Evolutionary conservation across 2,329 filamentous ascomycete species (phyloP), one percentile per base, ranked within the genome.

Genomic region (Colletotrichum siamense): DNA sequence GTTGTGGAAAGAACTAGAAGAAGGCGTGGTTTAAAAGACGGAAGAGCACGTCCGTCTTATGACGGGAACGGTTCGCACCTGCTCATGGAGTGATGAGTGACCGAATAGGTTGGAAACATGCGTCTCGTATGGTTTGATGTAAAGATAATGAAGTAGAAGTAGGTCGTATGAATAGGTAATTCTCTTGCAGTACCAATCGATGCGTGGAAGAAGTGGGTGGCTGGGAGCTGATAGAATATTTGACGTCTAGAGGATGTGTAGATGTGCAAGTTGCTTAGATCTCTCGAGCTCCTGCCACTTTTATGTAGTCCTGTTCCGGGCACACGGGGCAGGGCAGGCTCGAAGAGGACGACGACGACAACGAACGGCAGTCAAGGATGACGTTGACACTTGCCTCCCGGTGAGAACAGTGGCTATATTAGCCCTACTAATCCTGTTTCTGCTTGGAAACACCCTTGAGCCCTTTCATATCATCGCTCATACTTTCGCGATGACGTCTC

Each of bases 161-260:
- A 44, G 5, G 1, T 3, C 18, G 10, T n/a, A 44, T 0, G 39
- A 1, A 10, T 44, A 10, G 16, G 5, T n/a, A 10, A n/a, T 44
- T 18, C 2, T 1, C 18, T 18, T 8, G 7, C n/a, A n/a, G n/a
- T n/a, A n/a, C n/a, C n/a, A 5, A 39, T 0, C 4, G 36, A 18
- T 2, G 36, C 5, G 36, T 44, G 39, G 18, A n/a, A n/a, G 39
- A n/a, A n/a, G 39, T n/a, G 10, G 18, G 39, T 39, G 39, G 18
- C 0, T 10, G 2, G 8, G 0, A 10, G 39, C n/a, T n/a, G n/a
- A n/a, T n/a, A n/a, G n/a, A n/a, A n/a, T n/a, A n/a, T n/a, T 10
- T 2, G 16, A 8, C 1, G 18, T 0, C 39, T 44, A 5, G 18
- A 1, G 0, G 39, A 2, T 18, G 0, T 44, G 39, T 44, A 2